Conservation (phyloP, 2,329 filamentous ascomycete species). For the Aspergillus texensis region DNA sequence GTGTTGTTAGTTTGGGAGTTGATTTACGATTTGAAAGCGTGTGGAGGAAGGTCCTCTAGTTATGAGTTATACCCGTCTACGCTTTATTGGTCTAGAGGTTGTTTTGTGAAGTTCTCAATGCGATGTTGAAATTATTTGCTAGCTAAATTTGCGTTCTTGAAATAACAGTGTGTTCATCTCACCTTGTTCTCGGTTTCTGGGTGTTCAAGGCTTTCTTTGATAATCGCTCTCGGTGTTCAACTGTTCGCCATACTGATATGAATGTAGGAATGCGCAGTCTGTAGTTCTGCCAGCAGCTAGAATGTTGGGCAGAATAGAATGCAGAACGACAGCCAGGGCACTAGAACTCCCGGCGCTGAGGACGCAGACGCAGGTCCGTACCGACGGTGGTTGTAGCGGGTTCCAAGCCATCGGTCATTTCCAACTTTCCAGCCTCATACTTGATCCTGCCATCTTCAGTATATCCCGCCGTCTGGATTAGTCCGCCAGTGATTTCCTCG, state of each 20-base stretch:
- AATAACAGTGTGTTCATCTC: not conserved
- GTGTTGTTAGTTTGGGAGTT: slow-evolving; percentile 25
- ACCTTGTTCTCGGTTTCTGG: too few species aligned
- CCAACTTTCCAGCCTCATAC: slow-evolving; percentile 31
- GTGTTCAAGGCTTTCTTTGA: not conserved
- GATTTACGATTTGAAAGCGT: not conserved
- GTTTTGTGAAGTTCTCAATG: not conserved
- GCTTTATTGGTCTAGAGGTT: not conserved
- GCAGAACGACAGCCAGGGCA: not conserved
- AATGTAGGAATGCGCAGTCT: not conserved
- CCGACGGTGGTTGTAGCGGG: slow-evolving; percentile 12
- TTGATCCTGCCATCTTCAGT: slow-evolving; percentile 37
- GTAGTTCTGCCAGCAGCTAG: not conserved
- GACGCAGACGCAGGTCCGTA: not conserved
- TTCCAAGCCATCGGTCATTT: slow-evolving; percentile 8
- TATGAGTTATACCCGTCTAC: not conserved
- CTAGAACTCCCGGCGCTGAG: not conserved
- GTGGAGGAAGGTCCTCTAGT: not conserved
- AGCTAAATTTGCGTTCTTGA: not conserved
- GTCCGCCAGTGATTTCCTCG: slow-evolving; percentile 41
- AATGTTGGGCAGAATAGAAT: not conserved
- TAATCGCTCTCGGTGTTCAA: not conserved
- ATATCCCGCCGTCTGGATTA: slow-evolving; percentile 37
- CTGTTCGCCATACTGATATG: not conserved
- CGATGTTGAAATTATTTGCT: not conserved